Evolutionary conservation across 352 stramenopile genomes (phyloP), one percentile per base, ranked within the genome.

Genomic region (Pythium oligandrum): DNA sequence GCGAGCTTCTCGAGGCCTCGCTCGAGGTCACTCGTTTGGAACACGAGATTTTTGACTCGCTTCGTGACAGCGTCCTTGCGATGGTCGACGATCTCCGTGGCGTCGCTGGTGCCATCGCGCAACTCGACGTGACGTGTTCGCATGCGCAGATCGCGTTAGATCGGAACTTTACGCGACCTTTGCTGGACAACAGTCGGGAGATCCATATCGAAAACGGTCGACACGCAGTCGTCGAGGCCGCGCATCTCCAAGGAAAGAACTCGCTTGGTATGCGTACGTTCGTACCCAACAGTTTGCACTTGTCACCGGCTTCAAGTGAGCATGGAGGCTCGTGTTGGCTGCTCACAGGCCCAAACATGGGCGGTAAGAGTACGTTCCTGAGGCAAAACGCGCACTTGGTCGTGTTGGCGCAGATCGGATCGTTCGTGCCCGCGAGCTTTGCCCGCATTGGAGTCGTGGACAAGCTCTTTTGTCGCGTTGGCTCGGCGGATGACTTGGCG

Each of bases 341-440:
- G 34, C 59, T 96, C n/a, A 96, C 85, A 1, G 86, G 86, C 1
- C 84, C 85, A 1, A 96, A 96, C 48, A 94, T 95, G 85, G 86
- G 85, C 10, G 86, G 86, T 8, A 96, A 96, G 55, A 89, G 71
- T 58, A 96, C 86, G 0, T 93, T 91, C 39, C 58, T 96, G 11
- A 78, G 84, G 1, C 81, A 92, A 57, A 90, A 71, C 26, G 84
- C 84, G 1, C 84, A 93, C 40, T 48, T 88, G 10, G 78, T 91
- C 6, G 53, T 95, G 4, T 56, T 96, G 7, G 83, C 85, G 9
- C 86, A 96, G 53, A 88, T 86, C 48, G 86, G 85, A 2, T 82
- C 75, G 53, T 96, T 86, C 51, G 86, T 96, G 0, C 86, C 86
- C 0, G 84, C 86, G 3, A 70, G 57, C 26, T 87, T 87, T 53